Evolutionary conservation across 768 basidiomycete species (phyloP).

Genomic region (Suillus placidus): DNA sequence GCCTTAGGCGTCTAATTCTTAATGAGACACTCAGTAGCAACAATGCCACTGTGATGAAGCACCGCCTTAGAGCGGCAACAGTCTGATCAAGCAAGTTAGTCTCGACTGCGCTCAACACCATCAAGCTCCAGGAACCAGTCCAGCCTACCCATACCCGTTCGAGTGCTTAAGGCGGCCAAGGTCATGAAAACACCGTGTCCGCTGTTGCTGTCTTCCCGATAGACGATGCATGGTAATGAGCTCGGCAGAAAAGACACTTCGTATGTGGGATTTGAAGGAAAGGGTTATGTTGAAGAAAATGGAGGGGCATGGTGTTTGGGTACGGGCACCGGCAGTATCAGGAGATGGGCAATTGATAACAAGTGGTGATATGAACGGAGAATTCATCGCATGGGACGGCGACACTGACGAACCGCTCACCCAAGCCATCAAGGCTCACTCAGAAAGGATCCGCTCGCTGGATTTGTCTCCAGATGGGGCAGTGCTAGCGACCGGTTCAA

Average conservation of each 20-base stretch:
- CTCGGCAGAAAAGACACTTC: neutral
- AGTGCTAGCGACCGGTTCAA: neutral
- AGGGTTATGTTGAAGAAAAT: neutral
- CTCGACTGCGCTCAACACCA: neutral
- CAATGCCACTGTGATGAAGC: neutral
- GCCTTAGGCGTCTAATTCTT: too few species aligned
- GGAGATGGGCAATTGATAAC: neutral
- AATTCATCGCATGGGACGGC: neutral
- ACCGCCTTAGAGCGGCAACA: too few species aligned
- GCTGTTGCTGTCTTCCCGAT: neutral
- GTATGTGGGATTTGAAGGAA: neutral
- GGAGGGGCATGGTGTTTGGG: too few species aligned
- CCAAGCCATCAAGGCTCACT: neutral
- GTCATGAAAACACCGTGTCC: neutral
- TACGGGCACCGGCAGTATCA: neutral
- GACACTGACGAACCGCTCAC: neutral
- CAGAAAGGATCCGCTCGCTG: too few species aligned
- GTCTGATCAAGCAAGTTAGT: neutral
- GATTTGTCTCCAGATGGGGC: neutral
- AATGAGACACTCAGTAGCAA: neutral
- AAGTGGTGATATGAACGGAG: neutral
- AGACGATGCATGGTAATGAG: neutral
- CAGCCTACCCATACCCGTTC: neutral
- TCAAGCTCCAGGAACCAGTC: neutral
- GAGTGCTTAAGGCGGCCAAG: neutral